phyloP scores from a whole-genome alignment of 2,329 filamentous ascomycete species.

The Diatrype stigma region DNA sequence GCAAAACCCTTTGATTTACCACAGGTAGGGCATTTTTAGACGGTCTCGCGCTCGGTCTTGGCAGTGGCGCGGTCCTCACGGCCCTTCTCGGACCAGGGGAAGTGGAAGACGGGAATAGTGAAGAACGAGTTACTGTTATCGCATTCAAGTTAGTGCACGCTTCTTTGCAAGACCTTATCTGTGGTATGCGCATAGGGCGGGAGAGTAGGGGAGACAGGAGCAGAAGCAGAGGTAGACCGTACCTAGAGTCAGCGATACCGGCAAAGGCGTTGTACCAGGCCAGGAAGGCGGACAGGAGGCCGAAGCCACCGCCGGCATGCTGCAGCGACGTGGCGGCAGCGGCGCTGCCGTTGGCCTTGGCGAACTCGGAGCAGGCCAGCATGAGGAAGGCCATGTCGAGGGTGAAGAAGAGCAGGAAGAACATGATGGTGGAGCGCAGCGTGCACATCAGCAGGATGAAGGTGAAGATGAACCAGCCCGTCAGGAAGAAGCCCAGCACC shows the following conservation, averaged over 20 bases:
- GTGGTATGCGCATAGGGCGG: no score
- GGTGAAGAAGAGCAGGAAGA: slow-evolving; percentile 73
- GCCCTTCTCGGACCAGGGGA: slow-evolving; percentile 86
- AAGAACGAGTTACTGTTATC: slow-evolving; percentile 81
- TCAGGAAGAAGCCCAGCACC: slow-evolving; percentile 70
- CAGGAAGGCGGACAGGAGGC: slow-evolving; percentile 73
- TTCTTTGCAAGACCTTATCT: not conserved
- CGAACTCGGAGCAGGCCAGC: slow-evolving; percentile 61
- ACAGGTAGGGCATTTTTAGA: slow-evolving; percentile 12
- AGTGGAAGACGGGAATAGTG: slow-evolving; percentile 85
- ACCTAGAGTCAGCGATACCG: slow-evolving; percentile 71
- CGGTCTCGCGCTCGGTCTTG: slow-evolving; percentile 41
- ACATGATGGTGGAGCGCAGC: slow-evolving; percentile 71
- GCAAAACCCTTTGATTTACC: not conserved
- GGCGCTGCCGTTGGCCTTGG: slow-evolving; percentile 46
- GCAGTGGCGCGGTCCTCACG: slow-evolving; percentile 48
- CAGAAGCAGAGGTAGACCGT: no score
- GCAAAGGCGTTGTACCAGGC: slow-evolving; percentile 87
- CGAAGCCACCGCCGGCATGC: slow-evolving; percentile 73
- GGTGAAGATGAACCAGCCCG: slow-evolving; percentile 83
- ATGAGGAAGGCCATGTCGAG: slow-evolving; percentile 74
- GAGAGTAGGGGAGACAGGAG: no score
- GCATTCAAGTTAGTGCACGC: slow-evolving; percentile 29
- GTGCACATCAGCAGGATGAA: slow-evolving; percentile 70
- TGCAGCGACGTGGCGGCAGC: slow-evolving; percentile 46